These are phyloP conservation scores for Pyricularia sp. DNA, from an alignment of 2,329 filamentous ascomycete species.

Conservation along the genomic window DNA sequence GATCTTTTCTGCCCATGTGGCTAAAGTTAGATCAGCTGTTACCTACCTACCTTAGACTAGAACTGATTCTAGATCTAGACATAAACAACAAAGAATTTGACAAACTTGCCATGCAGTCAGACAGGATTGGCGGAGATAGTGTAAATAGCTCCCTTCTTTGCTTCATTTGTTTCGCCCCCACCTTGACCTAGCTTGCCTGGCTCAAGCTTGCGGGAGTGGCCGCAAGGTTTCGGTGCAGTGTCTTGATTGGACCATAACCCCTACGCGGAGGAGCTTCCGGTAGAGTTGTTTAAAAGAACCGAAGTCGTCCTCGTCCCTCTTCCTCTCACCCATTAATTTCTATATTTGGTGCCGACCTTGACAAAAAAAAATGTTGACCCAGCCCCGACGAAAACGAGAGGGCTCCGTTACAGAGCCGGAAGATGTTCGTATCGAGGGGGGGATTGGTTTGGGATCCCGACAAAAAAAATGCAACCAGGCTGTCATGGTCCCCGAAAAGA, in stretches of 20 bases:
- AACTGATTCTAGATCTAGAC: no score
- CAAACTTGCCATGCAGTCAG: neutral
- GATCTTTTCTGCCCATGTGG: neutral
- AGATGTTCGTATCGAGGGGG: neutral
- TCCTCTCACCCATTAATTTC: neutral
- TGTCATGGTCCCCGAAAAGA: neutral
- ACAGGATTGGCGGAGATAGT: neutral
- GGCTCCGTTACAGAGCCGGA: neutral
- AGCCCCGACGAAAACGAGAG: neutral
- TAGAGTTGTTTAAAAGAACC: neutral
- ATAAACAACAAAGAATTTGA: neutral
- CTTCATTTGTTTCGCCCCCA: neutral
- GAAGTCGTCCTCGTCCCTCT: neutral
- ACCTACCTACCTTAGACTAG: neutral
- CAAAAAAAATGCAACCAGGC: neutral
- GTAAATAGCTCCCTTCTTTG: neutral
- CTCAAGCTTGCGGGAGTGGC: neutral
- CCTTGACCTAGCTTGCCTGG: neutral
- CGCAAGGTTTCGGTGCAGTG: neutral
- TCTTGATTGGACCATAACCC: neutral
- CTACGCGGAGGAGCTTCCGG: neutral
- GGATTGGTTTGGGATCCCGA: neutral
- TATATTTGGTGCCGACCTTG: neutral
- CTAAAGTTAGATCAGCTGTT: neutral
- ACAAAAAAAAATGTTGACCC: neutral